Evolutionary conservation across 805 yeast genomes (phyloP), one percentile per base, ranked within the genome.

Genomic region (Starmerella geochares): DNA sequence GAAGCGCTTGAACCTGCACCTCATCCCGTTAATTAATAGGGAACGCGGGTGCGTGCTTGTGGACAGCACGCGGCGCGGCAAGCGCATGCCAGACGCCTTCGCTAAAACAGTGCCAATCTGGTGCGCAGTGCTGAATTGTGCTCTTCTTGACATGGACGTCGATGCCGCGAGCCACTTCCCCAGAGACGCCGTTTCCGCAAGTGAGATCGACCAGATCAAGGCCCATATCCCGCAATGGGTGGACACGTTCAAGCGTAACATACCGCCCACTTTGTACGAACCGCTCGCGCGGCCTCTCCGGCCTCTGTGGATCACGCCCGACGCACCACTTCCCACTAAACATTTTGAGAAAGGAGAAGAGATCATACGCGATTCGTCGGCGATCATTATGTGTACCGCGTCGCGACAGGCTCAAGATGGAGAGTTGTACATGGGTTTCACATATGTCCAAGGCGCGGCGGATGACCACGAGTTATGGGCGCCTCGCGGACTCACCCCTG

Each of bases 381-480:
- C 84, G 25, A 47, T 76, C 9, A 59, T 78, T 8, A 65, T 76
- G 45, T 71, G 85, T 46, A 80, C 86, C 0, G 81, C 83, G 0
- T 81, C 88, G 38, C 69, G 71, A 49, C 71, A 70, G 60, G 76
- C 73, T 17, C 81, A 77, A 55, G 85, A 80, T 62, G 86, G 84
- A 7, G 65, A 67, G 6, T 72, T 68, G 46, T 66, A 67, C 43
- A 58, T 72, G 43, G 81, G 79, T 0, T 80, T 67, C 55, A 65
- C 72, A 0, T 87, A 87, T 60, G 83, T 86, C 1, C 96, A 86
- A 64, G 96, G 96, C 1, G 92, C 95, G 0, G 96, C 92, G 0
- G 96, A 87, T 64, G 96, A 88, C 59, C 95, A 87, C 62, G 96
- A 87, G 59, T 68, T 81, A 10, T 87, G 96, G 96, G 75, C 81